phyloP scores from a whole-genome alignment of 805 yeast species.

The Teunomyces cretensis region DNA sequence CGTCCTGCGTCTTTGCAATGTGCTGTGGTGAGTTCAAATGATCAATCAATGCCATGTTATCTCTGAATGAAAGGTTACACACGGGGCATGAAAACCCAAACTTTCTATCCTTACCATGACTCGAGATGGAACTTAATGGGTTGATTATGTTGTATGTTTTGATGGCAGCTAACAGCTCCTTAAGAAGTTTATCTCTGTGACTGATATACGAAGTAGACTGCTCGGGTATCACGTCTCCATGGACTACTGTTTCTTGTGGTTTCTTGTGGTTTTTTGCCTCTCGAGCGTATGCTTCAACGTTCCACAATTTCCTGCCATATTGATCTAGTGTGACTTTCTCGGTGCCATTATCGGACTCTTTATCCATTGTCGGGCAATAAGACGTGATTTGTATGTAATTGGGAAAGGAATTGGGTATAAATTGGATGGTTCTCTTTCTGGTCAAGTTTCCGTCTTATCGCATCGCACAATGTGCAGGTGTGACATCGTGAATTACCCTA shows the following conservation, averaged over 20 bases:
- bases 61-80: slow-evolving; percentile 80
- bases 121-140: slow-evolving; percentile 15
- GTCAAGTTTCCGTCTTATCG: neutral
- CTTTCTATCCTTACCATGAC: slow-evolving; percentile 47
- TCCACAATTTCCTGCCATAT: slow-evolving; percentile 73
- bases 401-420: too few relatives aligned
- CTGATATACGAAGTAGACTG: slow-evolving; percentile 14
- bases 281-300: slow-evolving; percentile 60
- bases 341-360: slow-evolving; percentile 1
- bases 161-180: slow-evolving; percentile 32
- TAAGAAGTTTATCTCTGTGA: slow-evolving; percentile 33
- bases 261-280: slow-evolving; percentile 37
- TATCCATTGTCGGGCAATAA: neutral
- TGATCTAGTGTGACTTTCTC: slow-evolving; percentile 35
- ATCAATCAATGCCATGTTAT: slow-evolving; percentile 76
- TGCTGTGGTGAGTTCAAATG: slow-evolving; percentile 81
- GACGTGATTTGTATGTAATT: neutral
- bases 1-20: slow-evolving; percentile 35
- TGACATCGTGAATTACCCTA: too few relatives aligned
- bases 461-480: slow-evolving; percentile 1
- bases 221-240: neutral
- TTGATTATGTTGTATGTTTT: slow-evolving; percentile 34
- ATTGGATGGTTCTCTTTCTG: too few relatives aligned
- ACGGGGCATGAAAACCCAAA: slow-evolving; percentile 84
- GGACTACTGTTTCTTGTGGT: neutral